phyloP scores from a whole-genome alignment of 306 rosid species.

The Gastrolobium villosum region DNA sequence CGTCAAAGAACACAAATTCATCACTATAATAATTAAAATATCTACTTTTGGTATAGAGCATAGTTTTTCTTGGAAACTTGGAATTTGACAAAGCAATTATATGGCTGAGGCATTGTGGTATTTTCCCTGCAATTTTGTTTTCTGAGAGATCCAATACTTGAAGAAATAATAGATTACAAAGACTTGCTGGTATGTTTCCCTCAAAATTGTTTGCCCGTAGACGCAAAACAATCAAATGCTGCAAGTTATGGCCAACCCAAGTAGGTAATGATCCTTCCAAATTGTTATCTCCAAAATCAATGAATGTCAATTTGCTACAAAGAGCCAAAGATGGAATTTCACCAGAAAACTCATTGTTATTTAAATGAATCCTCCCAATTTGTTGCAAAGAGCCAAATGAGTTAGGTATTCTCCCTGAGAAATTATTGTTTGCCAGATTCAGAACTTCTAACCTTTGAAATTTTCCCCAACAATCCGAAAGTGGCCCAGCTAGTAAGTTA shows the following conservation, averaged over 20 bases:
- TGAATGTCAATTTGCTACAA: neutral
- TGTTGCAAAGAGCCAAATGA: neutral
- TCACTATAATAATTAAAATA: too few relatives aligned
- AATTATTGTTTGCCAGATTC: conserved; percentile 34
- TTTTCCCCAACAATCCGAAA: conserved; percentile 35
- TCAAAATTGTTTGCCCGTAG: neutral
- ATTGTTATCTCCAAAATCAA: conserved; percentile 32
- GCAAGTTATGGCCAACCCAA: conserved; percentile 31
- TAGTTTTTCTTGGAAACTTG: neutral
- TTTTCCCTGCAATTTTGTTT: conserved; percentile 42
- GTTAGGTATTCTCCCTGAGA: conserved; percentile 29
- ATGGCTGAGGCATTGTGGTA: conserved; percentile 47
- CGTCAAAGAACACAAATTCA: neutral
- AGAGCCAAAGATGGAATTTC: conserved; percentile 28
- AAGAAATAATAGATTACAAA: conserved; percentile 42
- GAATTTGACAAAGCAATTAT: neutral
- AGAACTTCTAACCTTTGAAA: neutral
- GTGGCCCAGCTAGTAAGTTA: conserved; percentile 35
- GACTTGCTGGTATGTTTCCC: conserved; percentile 38
- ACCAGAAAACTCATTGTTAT: conserved; percentile 12
- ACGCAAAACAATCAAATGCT: neutral
- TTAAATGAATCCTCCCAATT: conserved; percentile 2
- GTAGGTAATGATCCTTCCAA: neutral
- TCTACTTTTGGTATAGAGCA: neutral
- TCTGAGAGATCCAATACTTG: conserved; percentile 49